Evolutionary conservation across 2,329 filamentous ascomycete species (phyloP).

Genomic region (Pseudodiploospora longispora): DNA sequence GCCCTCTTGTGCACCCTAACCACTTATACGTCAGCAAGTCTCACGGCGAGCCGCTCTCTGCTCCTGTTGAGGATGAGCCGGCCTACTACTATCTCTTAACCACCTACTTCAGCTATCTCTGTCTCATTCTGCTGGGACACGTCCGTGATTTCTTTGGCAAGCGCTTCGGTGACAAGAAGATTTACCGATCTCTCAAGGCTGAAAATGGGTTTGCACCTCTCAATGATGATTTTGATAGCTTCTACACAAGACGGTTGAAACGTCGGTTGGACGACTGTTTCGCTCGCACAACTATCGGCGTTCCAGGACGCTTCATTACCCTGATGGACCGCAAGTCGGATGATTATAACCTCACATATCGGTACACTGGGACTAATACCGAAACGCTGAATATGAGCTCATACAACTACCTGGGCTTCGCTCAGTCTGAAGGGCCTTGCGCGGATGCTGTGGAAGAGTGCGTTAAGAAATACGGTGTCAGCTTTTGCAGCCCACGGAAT

Average conservation of each 20-base stretch:
- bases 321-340: slow-evolving; percentile 84
- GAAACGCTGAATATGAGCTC: slow-evolving; percentile 98
- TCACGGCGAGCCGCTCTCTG: slow-evolving; percentile 68
- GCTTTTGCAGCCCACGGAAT: slow-evolving; percentile 69
- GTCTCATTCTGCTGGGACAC: slow-evolving; percentile 92
- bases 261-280: slow-evolving; percentile 96
- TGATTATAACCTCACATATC: slow-evolving; percentile 86
- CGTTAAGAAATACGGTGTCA: slow-evolving; percentile 78
- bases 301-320: slow-evolving; percentile 89
- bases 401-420: slow-evolving; percentile 98
- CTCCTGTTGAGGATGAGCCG: slow-evolving; percentile 87
- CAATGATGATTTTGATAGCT: slow-evolving; percentile 98
- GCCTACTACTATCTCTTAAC: slow-evolving; percentile 96
- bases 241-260: slow-evolving; percentile 90
- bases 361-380: slow-evolving; percentile 80
- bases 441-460: slow-evolving; percentile 85
- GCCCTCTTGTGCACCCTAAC: slow-evolving; percentile 67
- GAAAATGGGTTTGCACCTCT: slow-evolving; percentile 88
- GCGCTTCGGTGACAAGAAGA: slow-evolving; percentile 74
- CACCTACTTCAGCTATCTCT: slow-evolving; percentile 95
- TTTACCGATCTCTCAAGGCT: slow-evolving; percentile 73
- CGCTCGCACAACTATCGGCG: slow-evolving; percentile 81
- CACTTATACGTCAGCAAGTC: slow-evolving; percentile 89
- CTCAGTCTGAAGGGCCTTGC: slow-evolving; percentile 93
- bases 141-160: slow-evolving; percentile 97